phyloP scores from a whole-genome alignment of 1,284 basidiomycete genomes.

The Moesziomyces sp. region DNA sequence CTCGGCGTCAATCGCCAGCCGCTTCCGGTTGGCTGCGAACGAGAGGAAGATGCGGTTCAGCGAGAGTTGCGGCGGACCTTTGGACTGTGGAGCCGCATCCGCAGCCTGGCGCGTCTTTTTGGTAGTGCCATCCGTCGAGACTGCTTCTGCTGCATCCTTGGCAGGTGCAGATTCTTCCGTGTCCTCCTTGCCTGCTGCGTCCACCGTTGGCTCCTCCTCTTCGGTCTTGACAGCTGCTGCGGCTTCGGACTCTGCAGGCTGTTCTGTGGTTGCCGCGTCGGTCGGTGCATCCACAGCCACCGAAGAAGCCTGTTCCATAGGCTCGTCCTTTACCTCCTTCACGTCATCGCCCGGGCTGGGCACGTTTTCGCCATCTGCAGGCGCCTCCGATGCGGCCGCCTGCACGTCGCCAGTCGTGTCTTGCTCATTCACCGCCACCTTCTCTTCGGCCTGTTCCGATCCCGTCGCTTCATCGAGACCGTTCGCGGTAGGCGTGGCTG shows the following conservation, averaged over 20 bases:
- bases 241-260: too few relatives aligned
- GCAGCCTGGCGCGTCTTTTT: slow-evolving; percentile 1
- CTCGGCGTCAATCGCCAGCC: slow-evolving; percentile 88
- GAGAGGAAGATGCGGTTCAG: slow-evolving; percentile 81
- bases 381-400: too few relatives aligned
- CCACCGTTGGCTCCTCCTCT: not conserved
- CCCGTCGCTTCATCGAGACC: not conserved
- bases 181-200: not conserved
- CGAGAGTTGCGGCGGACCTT: slow-evolving; percentile 66
- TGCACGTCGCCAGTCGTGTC: too few relatives aligned
- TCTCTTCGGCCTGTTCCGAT: not conserved
- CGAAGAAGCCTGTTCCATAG: too few relatives aligned
- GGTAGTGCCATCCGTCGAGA: not conserved
- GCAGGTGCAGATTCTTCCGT: too few relatives aligned
- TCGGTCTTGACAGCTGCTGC: not conserved
- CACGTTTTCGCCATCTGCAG: too few relatives aligned
- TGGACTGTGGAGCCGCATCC: slow-evolving; percentile 3
- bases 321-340: too few relatives aligned
- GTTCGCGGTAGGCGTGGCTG: not conserved
- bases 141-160: not conserved
- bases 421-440: not conserved
- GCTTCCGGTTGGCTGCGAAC: slow-evolving; percentile 85
- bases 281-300: too few relatives aligned
- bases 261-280: too few relatives aligned
- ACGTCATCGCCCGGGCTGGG: too few relatives aligned